phyloP scores from a whole-genome alignment of 1,284 basidiomycete species.

The Cryptococcus sp. region DNA sequence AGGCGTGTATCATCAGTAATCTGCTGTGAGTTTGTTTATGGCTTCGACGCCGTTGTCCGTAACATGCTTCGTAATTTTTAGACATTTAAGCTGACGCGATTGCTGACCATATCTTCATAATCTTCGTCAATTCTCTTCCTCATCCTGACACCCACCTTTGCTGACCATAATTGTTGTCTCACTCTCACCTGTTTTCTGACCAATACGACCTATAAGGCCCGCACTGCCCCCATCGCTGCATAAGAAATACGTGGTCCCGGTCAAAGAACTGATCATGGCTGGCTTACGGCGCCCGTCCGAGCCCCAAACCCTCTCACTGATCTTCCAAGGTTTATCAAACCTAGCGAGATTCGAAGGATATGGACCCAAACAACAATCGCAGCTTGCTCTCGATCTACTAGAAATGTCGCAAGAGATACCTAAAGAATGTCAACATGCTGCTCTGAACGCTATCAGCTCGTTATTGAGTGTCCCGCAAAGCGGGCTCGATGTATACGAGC shows the following conservation, averaged over 20 bases:
- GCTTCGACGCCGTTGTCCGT: conserved; percentile 84
- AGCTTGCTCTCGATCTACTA: conserved; percentile 34
- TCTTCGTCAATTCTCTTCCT: too few relatives aligned
- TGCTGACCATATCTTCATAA: too few relatives aligned
- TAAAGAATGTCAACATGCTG: conserved; percentile 42
- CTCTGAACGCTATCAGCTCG: conserved; percentile 35
- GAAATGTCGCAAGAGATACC: conserved; percentile 41
- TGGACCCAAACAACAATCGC: conserved; percentile 27
- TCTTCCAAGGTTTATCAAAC: conserved; percentile 45
- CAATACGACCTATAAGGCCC: conserved; percentile 19
- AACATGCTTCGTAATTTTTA: conserved; percentile 51
- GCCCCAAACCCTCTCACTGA: conserved; percentile 27
- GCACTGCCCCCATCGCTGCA: conserved; percentile 35
- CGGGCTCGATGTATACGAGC: conserved; percentile 36
- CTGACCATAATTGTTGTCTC: too few relatives aligned
- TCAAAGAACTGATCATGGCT: conserved; percentile 37
- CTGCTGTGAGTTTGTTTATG: conserved; percentile 59
- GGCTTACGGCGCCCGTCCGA: conserved; percentile 29
- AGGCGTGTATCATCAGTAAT: conserved; percentile 58
- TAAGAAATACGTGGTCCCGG: conserved; percentile 41
- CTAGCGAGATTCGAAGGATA: conserved; percentile 40
- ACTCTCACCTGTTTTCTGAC: too few relatives aligned
- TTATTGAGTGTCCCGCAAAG: conserved; percentile 35
- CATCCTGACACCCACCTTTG: too few relatives aligned
- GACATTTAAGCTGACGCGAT: too few relatives aligned